phyloP scores from a whole-genome alignment of 1,139 yeast genomes.

The Taphrina confusa region DNA sequence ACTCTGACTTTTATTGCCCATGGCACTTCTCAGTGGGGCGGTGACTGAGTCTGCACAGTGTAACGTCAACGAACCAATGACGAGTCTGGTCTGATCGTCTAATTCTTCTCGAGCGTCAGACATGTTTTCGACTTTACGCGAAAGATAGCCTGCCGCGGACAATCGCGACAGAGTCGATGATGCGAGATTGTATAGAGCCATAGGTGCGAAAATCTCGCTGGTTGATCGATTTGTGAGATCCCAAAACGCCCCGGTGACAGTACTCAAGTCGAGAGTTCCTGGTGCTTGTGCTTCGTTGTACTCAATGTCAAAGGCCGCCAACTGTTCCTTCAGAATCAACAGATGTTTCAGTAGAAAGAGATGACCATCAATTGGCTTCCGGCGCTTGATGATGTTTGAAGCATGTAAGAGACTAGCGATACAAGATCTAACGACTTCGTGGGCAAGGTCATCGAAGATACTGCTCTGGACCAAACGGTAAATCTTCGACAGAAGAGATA shows the following conservation, averaged over 20 bases:
- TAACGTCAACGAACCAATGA: conserved; percentile 9
- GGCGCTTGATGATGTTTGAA: conserved; percentile 50
- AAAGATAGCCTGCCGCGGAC: conserved; percentile 20
- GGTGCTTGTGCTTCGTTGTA: conserved; percentile 59
- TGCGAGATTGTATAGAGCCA: conserved; percentile 19
- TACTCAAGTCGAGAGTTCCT: conserved; percentile 76
- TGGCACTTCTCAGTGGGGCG: conserved; percentile 18
- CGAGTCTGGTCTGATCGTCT: conserved; percentile 29
- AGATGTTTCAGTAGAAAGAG: conserved; percentile 72
- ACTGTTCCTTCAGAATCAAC: conserved; percentile 66
- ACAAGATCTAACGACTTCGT: conserved; percentile 78
- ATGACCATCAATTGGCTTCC: conserved; percentile 59
- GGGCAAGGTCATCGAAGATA: conserved; percentile 88
- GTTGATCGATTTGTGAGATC: conserved; percentile 17
- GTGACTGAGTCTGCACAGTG: conserved; percentile 27
- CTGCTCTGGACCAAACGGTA: conserved; percentile 72
- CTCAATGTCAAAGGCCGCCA: conserved; percentile 79
- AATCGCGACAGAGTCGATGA: conserved; percentile 19
- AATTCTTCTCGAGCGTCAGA: conserved; percentile 30
- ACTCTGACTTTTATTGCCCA: conserved; percentile 25
- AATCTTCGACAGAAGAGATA: conserved; percentile 71
- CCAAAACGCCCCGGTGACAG: conserved; percentile 47
- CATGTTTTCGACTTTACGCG: conserved; percentile 29
- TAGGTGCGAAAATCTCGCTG: conserved; percentile 15
- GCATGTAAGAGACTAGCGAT: conserved; percentile 61